Percentiles rank a stretch among this genome's conserved stretches.
Conservation (phyloP, 1,139 yeast genomes). For the Taphrina communis region DNA sequence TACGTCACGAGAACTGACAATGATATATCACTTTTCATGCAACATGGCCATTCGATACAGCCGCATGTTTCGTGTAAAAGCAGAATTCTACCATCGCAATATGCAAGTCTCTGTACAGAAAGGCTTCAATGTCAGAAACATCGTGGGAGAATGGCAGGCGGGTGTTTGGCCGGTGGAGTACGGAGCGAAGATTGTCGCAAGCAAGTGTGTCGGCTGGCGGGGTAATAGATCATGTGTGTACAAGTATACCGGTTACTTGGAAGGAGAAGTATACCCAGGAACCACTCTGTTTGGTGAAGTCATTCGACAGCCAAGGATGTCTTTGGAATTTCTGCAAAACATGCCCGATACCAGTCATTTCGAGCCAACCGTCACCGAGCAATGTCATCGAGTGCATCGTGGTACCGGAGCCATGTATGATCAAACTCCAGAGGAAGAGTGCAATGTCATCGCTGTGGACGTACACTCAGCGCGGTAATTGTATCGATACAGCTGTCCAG, state of each 20-base stretch:
- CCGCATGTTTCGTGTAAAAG: constrained; percentile 1
- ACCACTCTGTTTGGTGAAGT: background rate
- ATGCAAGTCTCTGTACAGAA: background rate
- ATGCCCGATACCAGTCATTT: background rate
- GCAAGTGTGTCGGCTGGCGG: background rate
- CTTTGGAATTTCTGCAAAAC: background rate
- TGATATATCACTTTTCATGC: background rate
- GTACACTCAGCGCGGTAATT: background rate
- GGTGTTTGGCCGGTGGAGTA: background rate
- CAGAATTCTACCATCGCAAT: background rate
- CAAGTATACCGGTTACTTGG: background rate
- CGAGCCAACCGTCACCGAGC: background rate
- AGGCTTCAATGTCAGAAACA: background rate
- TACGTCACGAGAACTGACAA: background rate
- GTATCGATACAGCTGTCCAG: too few relatives aligned
- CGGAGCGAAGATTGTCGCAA: background rate
- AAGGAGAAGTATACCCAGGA: background rate
- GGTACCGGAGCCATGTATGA: background rate
- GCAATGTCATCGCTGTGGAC: background rate
- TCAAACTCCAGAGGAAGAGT: background rate
- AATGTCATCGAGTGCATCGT: background rate
- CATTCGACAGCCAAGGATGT: background rate
- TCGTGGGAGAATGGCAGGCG: background rate
- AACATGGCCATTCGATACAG: background rate
- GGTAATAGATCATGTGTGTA: background rate